Evolutionary conservation across 2,329 filamentous ascomycete genomes (phyloP).

Genomic region (Aspergillus neoniger): DNA sequence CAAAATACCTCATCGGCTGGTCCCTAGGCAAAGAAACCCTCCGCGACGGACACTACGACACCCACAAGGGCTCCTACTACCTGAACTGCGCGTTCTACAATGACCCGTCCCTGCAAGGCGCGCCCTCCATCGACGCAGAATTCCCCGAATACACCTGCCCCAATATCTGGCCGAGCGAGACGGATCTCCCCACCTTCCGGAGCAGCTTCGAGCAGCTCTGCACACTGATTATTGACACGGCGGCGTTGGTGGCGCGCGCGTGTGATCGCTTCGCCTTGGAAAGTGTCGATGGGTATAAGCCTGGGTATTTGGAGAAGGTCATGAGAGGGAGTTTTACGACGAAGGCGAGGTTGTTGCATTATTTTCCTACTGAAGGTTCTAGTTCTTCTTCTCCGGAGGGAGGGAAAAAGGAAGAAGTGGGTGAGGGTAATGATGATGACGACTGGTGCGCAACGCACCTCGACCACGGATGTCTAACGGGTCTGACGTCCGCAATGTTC

Average conservation of each 20-base stretch:
- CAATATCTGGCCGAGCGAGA: conserved; percentile 80
- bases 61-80: conserved; percentile 66
- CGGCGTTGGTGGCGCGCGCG: conserved; percentile 82
- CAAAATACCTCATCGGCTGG: conserved; percentile 66
- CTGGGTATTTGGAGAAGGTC: conserved; percentile 80
- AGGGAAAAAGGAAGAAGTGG: conserved; percentile 1
- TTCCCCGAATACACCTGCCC: conserved; percentile 76
- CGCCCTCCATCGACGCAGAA: conserved; percentile 32
- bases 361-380: conserved; percentile 64
- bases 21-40: conserved; percentile 66
- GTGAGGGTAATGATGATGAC: conserved; percentile 86
- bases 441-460: conserved; percentile 83
- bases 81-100: conserved; percentile 61
- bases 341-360: conserved; percentile 89
- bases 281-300: conserved; percentile 74
- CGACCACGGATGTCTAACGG: conserved; percentile 92
- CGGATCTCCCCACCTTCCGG: conserved; percentile 73
- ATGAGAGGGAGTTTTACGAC: conserved; percentile 83
- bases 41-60: conserved; percentile 62
- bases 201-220: conserved; percentile 74
- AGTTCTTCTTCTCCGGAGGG: not conserved
- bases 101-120: conserved; percentile 38
- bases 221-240: conserved; percentile 82
- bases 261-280: conserved; percentile 82
- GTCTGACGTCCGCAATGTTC: conserved; percentile 94